A percentile compares a stretch with the other conserved stretches of the same genome.
These are phyloP conservation scores for Mucor indicus DNA, from an alignment of 371 early-diverging fungal species.

Conservation along the genomic window DNA sequence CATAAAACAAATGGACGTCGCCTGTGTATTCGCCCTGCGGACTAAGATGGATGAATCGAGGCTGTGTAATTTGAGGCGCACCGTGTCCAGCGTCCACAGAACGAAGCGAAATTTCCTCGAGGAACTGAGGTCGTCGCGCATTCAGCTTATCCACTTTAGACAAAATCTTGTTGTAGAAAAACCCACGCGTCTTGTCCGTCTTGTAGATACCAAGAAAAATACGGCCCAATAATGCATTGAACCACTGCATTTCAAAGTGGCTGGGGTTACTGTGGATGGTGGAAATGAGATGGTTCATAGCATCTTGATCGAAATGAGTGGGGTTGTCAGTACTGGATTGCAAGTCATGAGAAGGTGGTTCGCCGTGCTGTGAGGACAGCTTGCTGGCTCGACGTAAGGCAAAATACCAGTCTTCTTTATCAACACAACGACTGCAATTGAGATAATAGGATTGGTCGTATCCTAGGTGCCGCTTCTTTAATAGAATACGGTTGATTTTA, in stretches of 20 bases:
- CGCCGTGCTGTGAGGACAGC: slow-evolving; percentile 16
- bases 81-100: slow-evolving; percentile 78
- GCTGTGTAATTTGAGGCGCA: slow-evolving; percentile 77
- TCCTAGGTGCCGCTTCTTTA: slow-evolving; percentile 23
- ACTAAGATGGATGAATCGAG: slow-evolving; percentile 64
- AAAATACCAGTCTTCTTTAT: slow-evolving; percentile 92
- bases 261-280: slow-evolving; percentile 53
- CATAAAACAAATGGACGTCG: slow-evolving; percentile 77
- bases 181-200: slow-evolving; percentile 54
- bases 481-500: slow-evolving; percentile 49
- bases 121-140: slow-evolving; percentile 66
- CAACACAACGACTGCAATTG: slow-evolving; percentile 52
- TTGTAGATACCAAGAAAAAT: slow-evolving; percentile 72
- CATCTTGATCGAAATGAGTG: slow-evolving; percentile 51
- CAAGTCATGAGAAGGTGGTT: slow-evolving; percentile 11
- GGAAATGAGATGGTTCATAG: slow-evolving; percentile 52
- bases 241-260: slow-evolving; percentile 70
- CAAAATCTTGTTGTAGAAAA: slow-evolving; percentile 62
- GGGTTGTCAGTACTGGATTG: slow-evolving; percentile 25
- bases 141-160: slow-evolving; percentile 66
- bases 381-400: slow-evolving; percentile 47
- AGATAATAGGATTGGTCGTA: slow-evolving; percentile 42
- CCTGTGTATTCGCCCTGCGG: slow-evolving; percentile 69
- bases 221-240: slow-evolving; percentile 86
- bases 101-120: slow-evolving; percentile 76